These are phyloP conservation scores for Parafenestella ontariensis DNA, from an alignment of 2,329 filamentous ascomycete genomes.

Conservation along the genomic window DNA sequence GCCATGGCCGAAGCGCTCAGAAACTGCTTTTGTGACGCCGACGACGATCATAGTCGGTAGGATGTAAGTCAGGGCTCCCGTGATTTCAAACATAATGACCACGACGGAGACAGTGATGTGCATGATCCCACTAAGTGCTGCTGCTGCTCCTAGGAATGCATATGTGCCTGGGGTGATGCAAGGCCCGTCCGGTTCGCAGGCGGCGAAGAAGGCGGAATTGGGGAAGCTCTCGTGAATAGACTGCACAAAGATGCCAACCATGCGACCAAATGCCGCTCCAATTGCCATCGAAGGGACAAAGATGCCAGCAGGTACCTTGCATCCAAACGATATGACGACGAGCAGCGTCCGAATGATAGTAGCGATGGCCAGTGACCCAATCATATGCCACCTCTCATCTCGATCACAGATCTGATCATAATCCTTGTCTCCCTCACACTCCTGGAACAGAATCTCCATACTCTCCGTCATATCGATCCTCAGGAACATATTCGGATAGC, in stretches of 20 bases:
- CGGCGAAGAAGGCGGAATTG: conserved; percentile 80
- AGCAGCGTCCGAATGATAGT: conserved; percentile 82
- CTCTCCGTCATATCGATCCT: conserved; percentile 99
- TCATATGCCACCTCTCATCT: conserved; percentile 77
- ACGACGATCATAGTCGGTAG: conserved; percentile 99
- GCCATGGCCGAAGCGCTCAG: conserved; percentile 90
- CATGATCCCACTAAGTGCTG: conserved; percentile 95
- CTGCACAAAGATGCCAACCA: conserved; percentile 94
- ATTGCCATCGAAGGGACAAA: conserved; percentile 99
- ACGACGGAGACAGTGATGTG: conserved; percentile 96
- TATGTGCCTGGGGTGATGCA: conserved; percentile 98
- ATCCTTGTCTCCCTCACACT: conserved; percentile 88
- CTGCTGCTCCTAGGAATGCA: conserved; percentile 90
- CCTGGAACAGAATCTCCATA: conserved; percentile 96
- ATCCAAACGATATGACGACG: conserved; percentile 95
- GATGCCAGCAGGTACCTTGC: conserved; percentile 96
- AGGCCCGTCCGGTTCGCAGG: conserved; percentile 87
- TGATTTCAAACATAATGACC: conserved; percentile 99
- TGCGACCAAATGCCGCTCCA: conserved; percentile 90
- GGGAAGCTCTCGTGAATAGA: conserved; percentile 86
- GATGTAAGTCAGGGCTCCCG: conserved; percentile 96
- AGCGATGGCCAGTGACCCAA: conserved; percentile 78
- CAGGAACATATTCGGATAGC: conserved; percentile 94
- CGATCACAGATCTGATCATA: conserved; percentile 89
- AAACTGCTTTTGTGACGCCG: conserved; percentile 92